Base-by-base conservation (phyloP, 345 rosid genomes). In the Rhodamnia rubescens region DNA sequence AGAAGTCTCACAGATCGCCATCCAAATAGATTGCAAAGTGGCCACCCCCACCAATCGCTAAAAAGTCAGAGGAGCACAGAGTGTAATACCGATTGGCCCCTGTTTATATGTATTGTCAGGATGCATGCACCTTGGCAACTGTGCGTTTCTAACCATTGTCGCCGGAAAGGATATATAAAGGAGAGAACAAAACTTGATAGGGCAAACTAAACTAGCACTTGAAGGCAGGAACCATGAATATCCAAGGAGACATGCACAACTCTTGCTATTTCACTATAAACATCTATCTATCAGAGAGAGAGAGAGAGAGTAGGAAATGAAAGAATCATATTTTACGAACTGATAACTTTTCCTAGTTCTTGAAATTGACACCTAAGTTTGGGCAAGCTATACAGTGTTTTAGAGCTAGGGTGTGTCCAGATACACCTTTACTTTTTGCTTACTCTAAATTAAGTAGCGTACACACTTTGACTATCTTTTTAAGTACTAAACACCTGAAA, bases 11-110 rank as follows among this genome's bases (percentile, higher is more conserved):
- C 98, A 97, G 93, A 80, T 96, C 99, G 86, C 91, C 90, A 85
- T 97, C 98, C 84, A 97, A 90, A 90, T 97, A 97, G 75, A 96
- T 92, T 74, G 98, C 99, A 88, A 97, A 97, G 83, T 94, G 97
- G 81, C 98, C 94, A 84, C 99, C 99, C 53, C 99, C 98, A 21
- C 98, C 99, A 40, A 97, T 88, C 74, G 99, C 99, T 81, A 97
- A 89, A 89, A 81, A 96, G 64, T 95, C 98, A 11, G 92, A 87
- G 22, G 95, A 92, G 89, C 98, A 96, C 92, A 96, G 89, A 27
- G 99, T 97, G 91, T 89, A 97, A 88, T 96, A 97, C n/a, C 95
- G 92, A 86, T 97, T 96, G 11, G 95, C 96, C 55, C 99, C 99
- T 97, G 94, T 78, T 89, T 88, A 81, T 21, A 44, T 80, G 47